These are phyloP conservation scores for Arthrobotrys musiformis DNA, from an alignment of 2,329 filamentous ascomycete genomes.

Conservation along the genomic window DNA sequence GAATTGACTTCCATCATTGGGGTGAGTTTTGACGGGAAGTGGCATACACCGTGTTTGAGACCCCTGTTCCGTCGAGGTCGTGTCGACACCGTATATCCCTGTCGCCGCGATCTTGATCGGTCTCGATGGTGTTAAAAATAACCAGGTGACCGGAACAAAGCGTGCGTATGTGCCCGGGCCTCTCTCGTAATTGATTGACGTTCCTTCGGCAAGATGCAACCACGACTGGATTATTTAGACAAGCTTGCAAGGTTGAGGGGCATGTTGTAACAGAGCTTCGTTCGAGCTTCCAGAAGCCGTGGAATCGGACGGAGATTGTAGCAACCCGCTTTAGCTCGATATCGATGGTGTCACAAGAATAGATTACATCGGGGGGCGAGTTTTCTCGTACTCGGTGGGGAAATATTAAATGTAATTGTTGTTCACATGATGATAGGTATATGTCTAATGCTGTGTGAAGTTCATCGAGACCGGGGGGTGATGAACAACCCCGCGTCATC, in stretches of 20 bases:
- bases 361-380: not conserved
- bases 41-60: slow-evolving; percentile 34
- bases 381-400: not conserved
- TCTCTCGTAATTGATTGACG: not conserved
- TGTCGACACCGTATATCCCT: slow-evolving; percentile 16
- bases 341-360: slow-evolving; percentile 11
- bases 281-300: slow-evolving; percentile 17
- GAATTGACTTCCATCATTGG: not conserved
- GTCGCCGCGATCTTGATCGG: slow-evolving; percentile 11
- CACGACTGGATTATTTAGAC: not conserved
- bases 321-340: not conserved
- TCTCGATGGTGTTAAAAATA: not conserved
- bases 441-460: slow-evolving; percentile 13
- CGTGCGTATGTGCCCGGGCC: not conserved
- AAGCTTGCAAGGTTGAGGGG: not conserved
- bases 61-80: slow-evolving; percentile 14
- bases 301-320: slow-evolving; percentile 2
- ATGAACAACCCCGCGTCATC: not conserved
- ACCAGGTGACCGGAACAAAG: slow-evolving; percentile 11
- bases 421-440: not conserved
- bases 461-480: not conserved
- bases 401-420: not conserved
- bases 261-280: slow-evolving; percentile 1
- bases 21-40: slow-evolving; percentile 18
- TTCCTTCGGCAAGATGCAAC: not conserved